Base-by-base conservation (phyloP, 2,329 filamentous ascomycete species). In the Neonectria magnoliae region DNA sequence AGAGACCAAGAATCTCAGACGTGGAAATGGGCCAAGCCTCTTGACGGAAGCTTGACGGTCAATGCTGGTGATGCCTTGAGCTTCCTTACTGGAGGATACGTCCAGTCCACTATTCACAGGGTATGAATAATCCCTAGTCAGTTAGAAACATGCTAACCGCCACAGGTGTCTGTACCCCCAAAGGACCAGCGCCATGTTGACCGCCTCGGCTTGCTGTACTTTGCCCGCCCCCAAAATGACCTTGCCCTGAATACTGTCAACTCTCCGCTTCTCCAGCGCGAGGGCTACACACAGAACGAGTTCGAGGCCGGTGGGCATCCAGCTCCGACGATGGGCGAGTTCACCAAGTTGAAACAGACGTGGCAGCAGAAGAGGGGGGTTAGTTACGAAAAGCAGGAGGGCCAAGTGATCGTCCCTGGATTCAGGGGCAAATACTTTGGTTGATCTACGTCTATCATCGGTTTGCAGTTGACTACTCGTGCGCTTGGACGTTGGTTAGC, bases 1-100 rank as follows among this genome's bases (percentile, higher is more conserved):
- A 73, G 71, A 27, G 82, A 84, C 18, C 80, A 81, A n/a, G 76
- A 80, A 0, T 78, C 81, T 0, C 80, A 80, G 1, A 63, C 82
- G 3, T 87, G 85, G 84, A 85, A 83, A 42, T 86, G 80, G 76
- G 83, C 84, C 0, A 79, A 79, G 20, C 81, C 84, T 0, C 79
- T 84, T 2, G 78, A 83, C 7, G 84, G 82, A 0, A 85, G 82
- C 0, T 80, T 87, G 9, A 85, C 84, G 0, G 83, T 86, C 31
- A 87, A 86, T 56, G 81, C 83, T 0, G 82, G 81, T 7, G 84
- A 87, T 68, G 80, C 83, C 0, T 68, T 86, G 38, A 82, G 81
- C 3, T 81, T 82, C 18, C 68, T 86, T 11, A 86, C 84, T 0
- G 83, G 83, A 2, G 83, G 83, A 0, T 82, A 82, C 54, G 72